Evolutionary conservation across 2,329 filamentous ascomycete species (phyloP).

Genomic region (Aureobasidium namibiae): DNA sequence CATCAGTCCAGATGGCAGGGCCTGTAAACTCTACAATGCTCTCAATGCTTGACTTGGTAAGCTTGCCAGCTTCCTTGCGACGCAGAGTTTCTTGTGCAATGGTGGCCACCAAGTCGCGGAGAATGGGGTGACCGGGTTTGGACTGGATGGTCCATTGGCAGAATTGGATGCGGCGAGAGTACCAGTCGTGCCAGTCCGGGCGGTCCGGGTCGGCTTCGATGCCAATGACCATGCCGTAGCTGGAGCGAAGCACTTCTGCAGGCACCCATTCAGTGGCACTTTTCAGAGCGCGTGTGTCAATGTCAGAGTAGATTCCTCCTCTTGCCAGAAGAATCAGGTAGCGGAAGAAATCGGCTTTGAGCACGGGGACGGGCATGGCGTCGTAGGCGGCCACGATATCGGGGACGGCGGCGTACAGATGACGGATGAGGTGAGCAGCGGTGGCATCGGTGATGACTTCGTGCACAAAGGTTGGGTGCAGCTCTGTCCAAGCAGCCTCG

Average conservation of each 20-base stretch:
- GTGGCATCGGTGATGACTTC: constrained; percentile 93
- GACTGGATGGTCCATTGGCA: constrained; percentile 98
- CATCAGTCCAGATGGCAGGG: constrained; percentile 89
- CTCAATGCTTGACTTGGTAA: constrained; percentile 49
- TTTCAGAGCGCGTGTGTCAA: constrained; percentile 80
- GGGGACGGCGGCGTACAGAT: constrained; percentile 69
- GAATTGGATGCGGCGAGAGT: constrained; percentile 91
- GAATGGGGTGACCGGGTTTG: constrained; percentile 86
- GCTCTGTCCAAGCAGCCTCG: constrained; percentile 81
- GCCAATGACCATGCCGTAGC: constrained; percentile 79
- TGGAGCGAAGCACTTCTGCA: constrained; percentile 61
- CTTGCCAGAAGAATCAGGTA: constrained; percentile 66
- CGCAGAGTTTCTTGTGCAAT: constrained; percentile 76
- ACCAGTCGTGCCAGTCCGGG: constrained; percentile 89
- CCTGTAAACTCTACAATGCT: constrained; percentile 90
- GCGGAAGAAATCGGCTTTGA: constrained; percentile 59
- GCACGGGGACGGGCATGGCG: constrained; percentile 40
- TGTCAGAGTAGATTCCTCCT: constrained; percentile 70
- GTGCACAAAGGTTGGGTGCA: constrained; percentile 87
- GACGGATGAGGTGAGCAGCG: constrained; percentile 68
- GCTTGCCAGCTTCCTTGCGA: constrained; percentile 58
- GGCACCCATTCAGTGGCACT: constrained; percentile 86
- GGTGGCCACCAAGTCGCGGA: constrained; percentile 76
- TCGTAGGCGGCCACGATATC: constrained; percentile 43
- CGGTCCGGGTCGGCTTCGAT: constrained; percentile 96